phyloP scores from a whole-genome alignment of 202 grass and related monocot species.

The Panicum virgatum region DNA sequence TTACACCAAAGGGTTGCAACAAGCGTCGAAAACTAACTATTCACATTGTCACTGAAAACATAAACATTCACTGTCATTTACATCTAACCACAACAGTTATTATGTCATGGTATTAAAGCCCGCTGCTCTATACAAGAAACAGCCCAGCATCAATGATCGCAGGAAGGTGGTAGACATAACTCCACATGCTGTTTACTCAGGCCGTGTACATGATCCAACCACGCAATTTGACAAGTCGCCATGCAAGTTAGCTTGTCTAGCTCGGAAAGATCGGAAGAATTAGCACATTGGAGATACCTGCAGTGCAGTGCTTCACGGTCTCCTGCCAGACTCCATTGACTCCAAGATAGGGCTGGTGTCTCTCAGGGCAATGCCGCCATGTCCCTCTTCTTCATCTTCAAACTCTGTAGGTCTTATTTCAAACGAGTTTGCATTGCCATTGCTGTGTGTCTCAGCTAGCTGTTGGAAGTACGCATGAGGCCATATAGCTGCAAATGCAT shows the following conservation, averaged over 20 bases:
- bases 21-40: slow-evolving; percentile 17
- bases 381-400: slow-evolving; percentile 39
- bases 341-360: slow-evolving; percentile 56
- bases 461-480: slow-evolving; percentile 72
- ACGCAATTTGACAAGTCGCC: neutral
- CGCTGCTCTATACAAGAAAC: neutral
- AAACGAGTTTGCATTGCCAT: slow-evolving; percentile 29
- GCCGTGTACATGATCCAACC: neutral
- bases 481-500: slow-evolving; percentile 61
- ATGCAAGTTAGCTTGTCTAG: no score
- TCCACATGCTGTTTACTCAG: neutral
- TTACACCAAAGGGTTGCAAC: neutral
- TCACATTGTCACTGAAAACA: slow-evolving; percentile 7
- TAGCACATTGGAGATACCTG: no score
- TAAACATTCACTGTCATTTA: slow-evolving; percentile 11
- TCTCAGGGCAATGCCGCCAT: slow-evolving; percentile 33
- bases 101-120: neutral
- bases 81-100: neutral
- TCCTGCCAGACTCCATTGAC: slow-evolving; percentile 65
- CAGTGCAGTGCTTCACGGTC: slow-evolving; percentile 34
- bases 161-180: neutral
- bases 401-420: slow-evolving; percentile 39
- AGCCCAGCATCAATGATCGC: neutral
- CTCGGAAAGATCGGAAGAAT: no score
- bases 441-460: slow-evolving; percentile 49